Percentiles rank a stretch among this genome's conserved stretches.
These are phyloP conservation scores for Dactylis glomerata DNA, from an alignment of 176 grass and related monocot genomes.

Conservation along the genomic window DNA sequence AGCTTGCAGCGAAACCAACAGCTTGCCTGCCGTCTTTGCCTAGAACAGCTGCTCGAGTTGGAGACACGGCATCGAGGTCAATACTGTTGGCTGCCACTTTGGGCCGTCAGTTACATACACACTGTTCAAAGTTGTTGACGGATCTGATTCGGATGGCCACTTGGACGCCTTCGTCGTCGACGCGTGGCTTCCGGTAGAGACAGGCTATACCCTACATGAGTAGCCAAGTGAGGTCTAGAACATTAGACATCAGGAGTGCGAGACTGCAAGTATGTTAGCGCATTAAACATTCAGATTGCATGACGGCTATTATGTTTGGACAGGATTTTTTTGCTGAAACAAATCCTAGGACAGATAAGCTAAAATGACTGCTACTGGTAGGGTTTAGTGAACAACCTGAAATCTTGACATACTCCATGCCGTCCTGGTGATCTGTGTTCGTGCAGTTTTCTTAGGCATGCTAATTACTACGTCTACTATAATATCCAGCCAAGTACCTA, in stretches of 20 bases:
- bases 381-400: not conserved
- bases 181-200: not conserved
- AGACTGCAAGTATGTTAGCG: not conserved
- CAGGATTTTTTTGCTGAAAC: too few relatives aligned
- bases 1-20: not conserved
- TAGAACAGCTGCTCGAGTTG: not conserved
- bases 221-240: not conserved
- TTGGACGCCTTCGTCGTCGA: not conserved
- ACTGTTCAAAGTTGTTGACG: slow-evolving; percentile 9
- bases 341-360: too few relatives aligned
- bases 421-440: not conserved
- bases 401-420: not conserved
- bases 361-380: not conserved
- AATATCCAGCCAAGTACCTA: not conserved
- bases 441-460: not conserved
- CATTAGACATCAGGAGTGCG: not conserved
- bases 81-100: slow-evolving; percentile 23
- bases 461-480: not conserved
- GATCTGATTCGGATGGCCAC: not conserved
- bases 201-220: not conserved
- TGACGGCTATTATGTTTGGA: too few relatives aligned
- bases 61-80: not conserved
- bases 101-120: slow-evolving; percentile 21
- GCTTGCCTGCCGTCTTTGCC: not conserved
- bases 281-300: too few relatives aligned